Evolutionary conservation across 495 filamentous ascomycete species (phyloP).

Genomic region (Geopyxis carbonaria): DNA sequence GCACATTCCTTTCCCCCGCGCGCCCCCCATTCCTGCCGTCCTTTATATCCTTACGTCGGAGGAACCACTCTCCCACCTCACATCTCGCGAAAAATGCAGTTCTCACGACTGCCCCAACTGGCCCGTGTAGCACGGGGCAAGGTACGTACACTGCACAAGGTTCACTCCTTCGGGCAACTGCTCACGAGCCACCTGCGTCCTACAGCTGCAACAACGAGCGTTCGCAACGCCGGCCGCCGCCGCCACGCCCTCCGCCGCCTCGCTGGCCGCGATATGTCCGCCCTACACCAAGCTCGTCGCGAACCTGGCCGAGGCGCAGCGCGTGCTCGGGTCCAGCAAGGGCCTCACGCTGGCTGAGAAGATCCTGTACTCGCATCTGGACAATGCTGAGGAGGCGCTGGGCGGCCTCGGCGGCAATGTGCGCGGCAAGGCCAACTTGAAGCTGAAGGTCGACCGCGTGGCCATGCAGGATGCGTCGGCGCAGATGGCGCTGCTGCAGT

Average conservation of each 20-base stretch:
- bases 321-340: constrained; percentile 46
- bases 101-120: constrained; percentile 1
- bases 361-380: constrained; percentile 90
- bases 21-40: too few relatives aligned
- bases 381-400: constrained; percentile 70
- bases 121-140: constrained; percentile 3
- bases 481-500: constrained; percentile 94
- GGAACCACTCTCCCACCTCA: too few relatives aligned
- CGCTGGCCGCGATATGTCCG: constrained; percentile 30
- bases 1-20: too few relatives aligned
- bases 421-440: constrained; percentile 78
- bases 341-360: constrained; percentile 85
- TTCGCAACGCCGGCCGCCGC: constrained; percentile 7
- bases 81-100: too few relatives aligned
- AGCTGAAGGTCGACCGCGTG: constrained; percentile 92
- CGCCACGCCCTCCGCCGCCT: constrained; percentile 26
- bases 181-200: background rate
- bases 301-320: constrained; percentile 47
- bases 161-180: background rate
- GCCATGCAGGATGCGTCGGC: constrained; percentile 99
- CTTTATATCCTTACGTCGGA: too few relatives aligned
- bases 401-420: constrained; percentile 67
- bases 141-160: background rate
- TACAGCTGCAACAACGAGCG: too few relatives aligned
- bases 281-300: constrained; percentile 47